Conservation (phyloP, 2,329 filamentous ascomycete species). For the Penicillium sp. region DNA sequence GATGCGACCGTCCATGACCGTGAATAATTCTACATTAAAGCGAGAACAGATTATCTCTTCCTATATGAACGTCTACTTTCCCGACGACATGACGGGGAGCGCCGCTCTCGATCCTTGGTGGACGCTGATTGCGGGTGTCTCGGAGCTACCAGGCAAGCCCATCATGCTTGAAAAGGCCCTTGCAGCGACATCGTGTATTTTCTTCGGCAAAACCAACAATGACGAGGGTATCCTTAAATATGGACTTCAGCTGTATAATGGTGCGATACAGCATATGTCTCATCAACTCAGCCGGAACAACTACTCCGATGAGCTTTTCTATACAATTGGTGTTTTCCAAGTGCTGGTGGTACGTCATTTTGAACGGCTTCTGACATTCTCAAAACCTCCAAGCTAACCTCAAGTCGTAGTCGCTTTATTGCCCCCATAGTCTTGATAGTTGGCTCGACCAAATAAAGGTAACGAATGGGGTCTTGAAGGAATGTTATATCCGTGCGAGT, state of each 20-base stretch:
- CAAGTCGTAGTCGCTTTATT: slow-evolving; percentile 5
- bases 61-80: slow-evolving; percentile 9
- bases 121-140: not conserved
- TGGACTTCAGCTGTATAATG: slow-evolving; percentile 15
- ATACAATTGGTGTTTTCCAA: slow-evolving; percentile 8
- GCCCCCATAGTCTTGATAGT: slow-evolving; percentile 6
- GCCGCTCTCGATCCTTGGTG: slow-evolving; percentile 10
- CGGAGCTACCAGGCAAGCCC: slow-evolving; percentile 1
- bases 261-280: slow-evolving; percentile 12
- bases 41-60: slow-evolving; percentile 11
- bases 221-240: slow-evolving; percentile 6
- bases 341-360: slow-evolving; percentile 5
- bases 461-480: slow-evolving; percentile 8
- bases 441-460: slow-evolving; percentile 5
- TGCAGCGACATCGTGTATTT: slow-evolving; percentile 8
- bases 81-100: slow-evolving; percentile 1
- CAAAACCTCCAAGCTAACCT: not conserved
- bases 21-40: slow-evolving; percentile 3
- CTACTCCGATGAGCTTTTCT: slow-evolving; percentile 12
- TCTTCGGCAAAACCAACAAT: not conserved
- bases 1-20: not conserved
- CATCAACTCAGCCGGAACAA: slow-evolving; percentile 5
- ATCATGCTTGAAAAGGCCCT: slow-evolving; percentile 12
- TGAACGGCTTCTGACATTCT: no score
- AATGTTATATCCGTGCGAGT: not conserved